Evolutionary conservation across 108 stramenopile genomes (phyloP), one percentile per base, ranked within the genome.

Genomic region (Cyclotella cryptica): DNA sequence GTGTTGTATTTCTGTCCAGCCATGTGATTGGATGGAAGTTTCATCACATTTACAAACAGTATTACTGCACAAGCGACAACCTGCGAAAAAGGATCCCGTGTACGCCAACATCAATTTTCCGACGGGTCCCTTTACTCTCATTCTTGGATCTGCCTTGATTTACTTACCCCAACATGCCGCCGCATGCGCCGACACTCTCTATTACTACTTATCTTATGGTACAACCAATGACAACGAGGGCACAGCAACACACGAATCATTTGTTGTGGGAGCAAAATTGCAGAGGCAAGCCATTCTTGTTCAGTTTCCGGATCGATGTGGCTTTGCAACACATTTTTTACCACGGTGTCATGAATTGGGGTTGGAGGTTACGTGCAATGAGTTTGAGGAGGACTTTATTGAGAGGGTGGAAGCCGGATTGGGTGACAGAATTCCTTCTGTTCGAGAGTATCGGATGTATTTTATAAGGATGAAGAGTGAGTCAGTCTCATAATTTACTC

Each of bases 141-240:
- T 78, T 12, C 43, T 78, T 53, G 77, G 77, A 17, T 78, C 77
- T 12, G 77, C 77, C 2, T 49, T 78, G 21, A 55, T 78, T 1
- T 78, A 71, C 43, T 7, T 78, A 1, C 70, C 69, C 15, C 63
- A 78, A 10, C 77, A 78, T 65, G 77, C 77, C 35, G 26, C 41
- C 14, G 69, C 69, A 29, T 78, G 77, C 71, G 69, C 77, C n/a
- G 77, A 71, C 19, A 71, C 77, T 3, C 14, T 78, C n/a, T 71
- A 22, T 57, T 54, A 71, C 49, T 78, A 78, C 28, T 24, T 78
- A 40, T 52, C 30, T 65, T n/a, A n/a, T n/a, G n/a, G n/a, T 35
- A 35, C 35, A 6, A 35, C 35, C 69, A 43, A 21, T 29, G 22
- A 40, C 54, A 14, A 39, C 17, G 28, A 5, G 27, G 19, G 57